These are phyloP conservation scores for Coix lacrymajobi DNA, from an alignment of 176 grass and related monocot species.

Conservation along the genomic window DNA sequence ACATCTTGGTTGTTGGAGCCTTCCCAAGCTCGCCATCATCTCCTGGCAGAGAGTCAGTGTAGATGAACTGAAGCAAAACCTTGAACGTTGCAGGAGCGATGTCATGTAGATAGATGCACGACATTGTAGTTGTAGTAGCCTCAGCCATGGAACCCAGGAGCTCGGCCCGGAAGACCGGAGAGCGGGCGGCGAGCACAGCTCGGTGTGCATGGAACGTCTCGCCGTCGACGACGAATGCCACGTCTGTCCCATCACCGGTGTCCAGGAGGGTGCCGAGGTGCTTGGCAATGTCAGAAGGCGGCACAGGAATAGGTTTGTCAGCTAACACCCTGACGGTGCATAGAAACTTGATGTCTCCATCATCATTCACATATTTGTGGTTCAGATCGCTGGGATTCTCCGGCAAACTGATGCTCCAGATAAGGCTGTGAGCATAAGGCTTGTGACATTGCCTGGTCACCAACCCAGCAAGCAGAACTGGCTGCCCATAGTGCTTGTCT, in stretches of 20 bases:
- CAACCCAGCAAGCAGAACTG: too few species aligned
- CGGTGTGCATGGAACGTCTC: conserved; percentile 19
- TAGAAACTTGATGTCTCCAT: too few species aligned
- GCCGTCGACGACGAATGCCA: neutral
- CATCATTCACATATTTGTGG: too few species aligned
- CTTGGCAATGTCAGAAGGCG: too few species aligned
- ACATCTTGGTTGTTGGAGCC: neutral
- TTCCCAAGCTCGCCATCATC: neutral
- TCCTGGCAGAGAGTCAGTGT: conserved; percentile 18
- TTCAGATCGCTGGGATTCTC: too few species aligned
- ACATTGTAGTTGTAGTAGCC: neutral
- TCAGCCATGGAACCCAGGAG: conserved; percentile 21
- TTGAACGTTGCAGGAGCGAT: neutral
- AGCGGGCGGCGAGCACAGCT: conserved; percentile 6
- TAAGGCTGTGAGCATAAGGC: too few species aligned
- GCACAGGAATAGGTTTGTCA: too few species aligned
- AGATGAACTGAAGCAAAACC: conserved; percentile 40
- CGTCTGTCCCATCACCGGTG: neutral
- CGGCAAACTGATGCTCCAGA: too few species aligned
- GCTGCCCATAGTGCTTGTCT: too few species aligned
- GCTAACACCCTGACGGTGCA: too few species aligned
- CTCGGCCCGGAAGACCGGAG: conserved; percentile 22
- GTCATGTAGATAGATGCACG: conserved; percentile 4
- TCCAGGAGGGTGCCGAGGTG: neutral
- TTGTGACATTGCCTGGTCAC: too few species aligned